phyloP scores from a whole-genome alignment of 345 rosid species.

The Passiflora organensis region DNA sequence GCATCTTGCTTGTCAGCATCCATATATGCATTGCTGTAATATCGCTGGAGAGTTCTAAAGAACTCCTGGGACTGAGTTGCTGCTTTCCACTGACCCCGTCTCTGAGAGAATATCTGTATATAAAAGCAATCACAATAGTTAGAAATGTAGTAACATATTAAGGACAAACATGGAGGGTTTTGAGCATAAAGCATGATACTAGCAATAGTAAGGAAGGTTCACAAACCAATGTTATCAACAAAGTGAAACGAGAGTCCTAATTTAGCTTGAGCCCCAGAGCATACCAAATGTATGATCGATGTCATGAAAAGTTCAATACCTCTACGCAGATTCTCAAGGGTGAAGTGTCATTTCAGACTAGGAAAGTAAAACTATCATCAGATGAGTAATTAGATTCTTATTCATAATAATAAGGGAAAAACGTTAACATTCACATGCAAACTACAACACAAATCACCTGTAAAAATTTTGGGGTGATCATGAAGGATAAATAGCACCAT shows the following conservation, averaged over 20 bases:
- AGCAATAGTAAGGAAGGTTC: neutral
- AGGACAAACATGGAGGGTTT: neutral
- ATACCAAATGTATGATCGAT: neutral
- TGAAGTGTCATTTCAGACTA: too few species aligned
- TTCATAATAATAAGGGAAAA: neutral
- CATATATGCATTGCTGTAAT: slow-evolving; percentile 93
- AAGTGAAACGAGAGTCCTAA: neutral
- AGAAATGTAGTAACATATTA: slow-evolving; percentile 4
- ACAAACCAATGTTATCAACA: neutral
- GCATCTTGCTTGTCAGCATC: slow-evolving; percentile 95
- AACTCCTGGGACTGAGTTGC: slow-evolving; percentile 99
- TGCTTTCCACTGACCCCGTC: slow-evolving; percentile 98
- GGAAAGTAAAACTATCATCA: too few species aligned
- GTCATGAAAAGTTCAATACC: too few species aligned
- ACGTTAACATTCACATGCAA: neutral
- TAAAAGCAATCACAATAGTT: slow-evolving; percentile 17
- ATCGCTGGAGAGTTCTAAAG: slow-evolving; percentile 91
- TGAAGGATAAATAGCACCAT: too few species aligned
- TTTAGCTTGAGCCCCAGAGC: neutral
- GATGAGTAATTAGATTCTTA: neutral
- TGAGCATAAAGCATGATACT: neutral
- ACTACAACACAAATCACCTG: too few species aligned
- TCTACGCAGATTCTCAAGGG: too few species aligned
- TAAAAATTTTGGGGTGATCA: too few species aligned
- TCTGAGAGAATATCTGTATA: slow-evolving; percentile 77